phyloP scores from a whole-genome alignment of 2,329 filamentous ascomycete species.

The Harringtonia lauricola region DNA sequence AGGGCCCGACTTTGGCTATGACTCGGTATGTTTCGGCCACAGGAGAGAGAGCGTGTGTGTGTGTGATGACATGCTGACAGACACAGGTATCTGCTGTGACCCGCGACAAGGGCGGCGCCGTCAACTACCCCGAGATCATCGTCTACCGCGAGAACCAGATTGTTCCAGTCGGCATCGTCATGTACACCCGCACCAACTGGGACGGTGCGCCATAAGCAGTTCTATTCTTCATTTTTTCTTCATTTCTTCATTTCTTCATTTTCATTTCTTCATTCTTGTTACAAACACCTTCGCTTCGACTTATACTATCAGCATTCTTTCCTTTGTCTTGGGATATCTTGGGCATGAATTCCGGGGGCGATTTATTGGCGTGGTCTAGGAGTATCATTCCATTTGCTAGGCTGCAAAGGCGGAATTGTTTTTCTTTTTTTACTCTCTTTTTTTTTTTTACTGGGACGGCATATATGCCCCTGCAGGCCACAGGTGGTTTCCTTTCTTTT shows the following conservation, averaged over 20 bases:
- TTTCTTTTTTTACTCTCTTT: background rate
- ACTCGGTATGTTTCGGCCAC: background rate
- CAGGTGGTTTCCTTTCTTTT: too few species aligned
- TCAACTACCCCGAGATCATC: constrained; percentile 1
- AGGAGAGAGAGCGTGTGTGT: too few species aligned
- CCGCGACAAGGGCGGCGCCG: constrained; percentile 1
- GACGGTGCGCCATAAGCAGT: background rate
- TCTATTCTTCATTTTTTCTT: background rate
- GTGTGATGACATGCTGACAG: background rate
- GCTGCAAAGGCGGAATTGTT: background rate
- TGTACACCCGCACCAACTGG: background rate
- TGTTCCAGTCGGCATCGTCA: constrained; percentile 1
- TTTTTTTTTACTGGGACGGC: background rate
- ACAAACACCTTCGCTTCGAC: too few species aligned
- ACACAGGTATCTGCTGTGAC: background rate
- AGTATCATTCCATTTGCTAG: too few species aligned
- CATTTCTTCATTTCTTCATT: background rate
- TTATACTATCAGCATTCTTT: too few species aligned
- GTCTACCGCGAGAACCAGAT: constrained; percentile 4
- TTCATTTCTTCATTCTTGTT: background rate
- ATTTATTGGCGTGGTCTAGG: too few species aligned
- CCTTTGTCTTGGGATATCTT: too few species aligned
- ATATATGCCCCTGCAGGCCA: too few species aligned
- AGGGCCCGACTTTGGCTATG: background rate
- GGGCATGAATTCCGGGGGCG: too few species aligned